A percentile compares a stretch with the other conserved stretches of the same genome.
These are phyloP conservation scores for Camellia lanceoleosa DNA, from an alignment of 148 eudicot species.

Conservation along the genomic window DNA sequence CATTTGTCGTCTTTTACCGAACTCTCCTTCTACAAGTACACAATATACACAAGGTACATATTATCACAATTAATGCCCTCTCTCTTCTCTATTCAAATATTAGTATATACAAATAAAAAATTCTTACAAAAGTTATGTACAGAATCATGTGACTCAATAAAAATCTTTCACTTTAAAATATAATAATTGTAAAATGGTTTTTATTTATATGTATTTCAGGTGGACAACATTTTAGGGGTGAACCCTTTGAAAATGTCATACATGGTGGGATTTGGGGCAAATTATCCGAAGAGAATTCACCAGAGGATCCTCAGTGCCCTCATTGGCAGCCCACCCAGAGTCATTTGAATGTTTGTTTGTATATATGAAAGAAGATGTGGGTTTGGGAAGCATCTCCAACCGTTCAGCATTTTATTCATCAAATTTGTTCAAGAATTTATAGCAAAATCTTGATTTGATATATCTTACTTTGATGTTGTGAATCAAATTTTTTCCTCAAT, in stretches of 20 bases:
- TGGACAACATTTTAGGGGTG: constrained; percentile 77
- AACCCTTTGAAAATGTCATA: constrained; percentile 89
- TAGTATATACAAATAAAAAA: too few species aligned
- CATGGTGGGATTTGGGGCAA: constrained; percentile 82
- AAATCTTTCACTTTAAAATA: too few species aligned
- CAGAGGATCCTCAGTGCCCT: constrained; percentile 91
- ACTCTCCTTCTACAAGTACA: constrained; percentile 73
- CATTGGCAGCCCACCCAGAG: constrained; percentile 45
- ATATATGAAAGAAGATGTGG: too few species aligned
- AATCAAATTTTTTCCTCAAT: too few species aligned
- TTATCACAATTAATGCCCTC: too few species aligned
- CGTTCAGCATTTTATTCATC: too few species aligned
- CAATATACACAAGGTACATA: constrained; percentile 69
- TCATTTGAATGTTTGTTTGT: constrained; percentile 38
- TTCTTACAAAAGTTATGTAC: too few species aligned
- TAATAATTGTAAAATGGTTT: neutral
- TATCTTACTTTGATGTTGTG: too few species aligned
- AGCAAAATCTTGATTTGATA: too few species aligned
- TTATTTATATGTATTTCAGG: constrained; percentile 30
- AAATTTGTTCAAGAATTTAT: too few species aligned
- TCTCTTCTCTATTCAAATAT: neutral
- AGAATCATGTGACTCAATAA: too few species aligned
- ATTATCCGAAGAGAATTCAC: constrained; percentile 75
- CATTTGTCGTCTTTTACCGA: constrained; percentile 76
- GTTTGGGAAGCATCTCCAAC: neutral